Percentiles rank a stretch among this genome's conserved stretches.
These are phyloP conservation scores for Xylariales sp. DNA, from an alignment of 2,329 filamentous ascomycete species.

Conservation along the genomic window DNA sequence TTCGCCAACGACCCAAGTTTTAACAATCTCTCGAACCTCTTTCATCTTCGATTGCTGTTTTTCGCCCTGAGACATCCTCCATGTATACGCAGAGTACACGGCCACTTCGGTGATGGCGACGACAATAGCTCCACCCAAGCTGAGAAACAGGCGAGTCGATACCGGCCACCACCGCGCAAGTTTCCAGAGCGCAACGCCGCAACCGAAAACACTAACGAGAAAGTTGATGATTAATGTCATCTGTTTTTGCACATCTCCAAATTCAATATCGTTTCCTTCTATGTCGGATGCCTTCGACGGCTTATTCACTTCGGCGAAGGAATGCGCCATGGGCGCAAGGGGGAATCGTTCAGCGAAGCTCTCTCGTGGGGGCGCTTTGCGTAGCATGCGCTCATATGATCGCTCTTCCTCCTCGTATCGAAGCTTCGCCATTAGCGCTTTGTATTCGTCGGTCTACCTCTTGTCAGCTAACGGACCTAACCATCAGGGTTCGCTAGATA, in stretches of 20 bases:
- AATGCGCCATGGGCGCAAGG: constrained; percentile 60
- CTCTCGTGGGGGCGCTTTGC: constrained; percentile 66
- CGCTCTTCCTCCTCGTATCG: constrained; percentile 85
- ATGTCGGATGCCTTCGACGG: constrained; percentile 59
- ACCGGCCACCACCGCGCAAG: constrained; percentile 80
- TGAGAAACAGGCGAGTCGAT: constrained; percentile 75
- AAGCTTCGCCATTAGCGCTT: constrained; percentile 86
- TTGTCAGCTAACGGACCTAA: constrained; percentile 24
- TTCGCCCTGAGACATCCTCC: constrained; percentile 76
- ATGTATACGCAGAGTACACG: constrained; percentile 80
- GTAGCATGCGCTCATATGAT: constrained; percentile 83
- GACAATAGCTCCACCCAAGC: constrained; percentile 74
- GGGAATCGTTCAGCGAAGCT: constrained; percentile 71
- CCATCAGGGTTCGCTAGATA: background rate
- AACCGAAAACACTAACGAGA: constrained; percentile 84
- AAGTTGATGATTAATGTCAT: constrained; percentile 90
- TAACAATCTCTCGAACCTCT: constrained; percentile 76
- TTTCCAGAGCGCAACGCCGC: constrained; percentile 82
- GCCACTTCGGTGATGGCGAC: constrained; percentile 82
- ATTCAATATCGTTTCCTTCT: constrained; percentile 73
- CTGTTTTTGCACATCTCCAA: constrained; percentile 81
- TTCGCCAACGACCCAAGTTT: constrained; percentile 74
- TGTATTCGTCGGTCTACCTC: constrained; percentile 79
- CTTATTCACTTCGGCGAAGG: constrained; percentile 66
- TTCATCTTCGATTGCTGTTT: constrained; percentile 67